phyloP scores from a whole-genome alignment of 768 basidiomycete species.

The Boletus rufocinnamomeus region DNA sequence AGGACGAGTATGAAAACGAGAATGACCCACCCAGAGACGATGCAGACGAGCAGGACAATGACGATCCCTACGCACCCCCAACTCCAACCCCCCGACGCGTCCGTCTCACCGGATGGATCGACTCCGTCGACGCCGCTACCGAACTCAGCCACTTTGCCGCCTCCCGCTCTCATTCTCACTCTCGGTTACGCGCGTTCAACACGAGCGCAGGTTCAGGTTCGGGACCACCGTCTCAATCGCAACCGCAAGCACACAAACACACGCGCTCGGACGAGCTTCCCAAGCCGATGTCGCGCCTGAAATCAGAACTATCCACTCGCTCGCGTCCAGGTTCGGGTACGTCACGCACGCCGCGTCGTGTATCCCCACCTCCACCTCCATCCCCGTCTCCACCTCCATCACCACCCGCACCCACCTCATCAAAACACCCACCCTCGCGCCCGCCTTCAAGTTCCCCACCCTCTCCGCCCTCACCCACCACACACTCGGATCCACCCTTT shows the following conservation, averaged over 20 bases:
- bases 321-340: background rate
- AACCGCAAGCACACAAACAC: background rate
- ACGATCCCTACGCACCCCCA: constrained; percentile 21
- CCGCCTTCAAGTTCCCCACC: constrained; percentile 3
- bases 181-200: background rate
- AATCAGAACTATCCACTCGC: background rate
- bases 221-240: background rate
- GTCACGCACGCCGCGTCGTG: background rate
- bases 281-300: background rate
- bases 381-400: constrained; percentile 4
- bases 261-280: background rate
- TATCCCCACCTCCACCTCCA: background rate
- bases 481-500: constrained; percentile 19
- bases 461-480: constrained; percentile 7
- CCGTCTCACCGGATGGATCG: constrained; percentile 56
- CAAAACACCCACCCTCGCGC: background rate
- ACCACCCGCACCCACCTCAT: background rate
- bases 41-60: constrained; percentile 10
- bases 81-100: constrained; percentile 35
- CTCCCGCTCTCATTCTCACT: constrained; percentile 21
- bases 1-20: background rate
- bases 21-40: background rate
- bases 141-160: constrained; percentile 55
- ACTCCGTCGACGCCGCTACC: constrained; percentile 49
- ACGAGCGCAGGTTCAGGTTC: background rate